Evolutionary conservation across 2,329 filamentous ascomycete species (phyloP).

Genomic region (Podosphaera xanthii): DNA sequence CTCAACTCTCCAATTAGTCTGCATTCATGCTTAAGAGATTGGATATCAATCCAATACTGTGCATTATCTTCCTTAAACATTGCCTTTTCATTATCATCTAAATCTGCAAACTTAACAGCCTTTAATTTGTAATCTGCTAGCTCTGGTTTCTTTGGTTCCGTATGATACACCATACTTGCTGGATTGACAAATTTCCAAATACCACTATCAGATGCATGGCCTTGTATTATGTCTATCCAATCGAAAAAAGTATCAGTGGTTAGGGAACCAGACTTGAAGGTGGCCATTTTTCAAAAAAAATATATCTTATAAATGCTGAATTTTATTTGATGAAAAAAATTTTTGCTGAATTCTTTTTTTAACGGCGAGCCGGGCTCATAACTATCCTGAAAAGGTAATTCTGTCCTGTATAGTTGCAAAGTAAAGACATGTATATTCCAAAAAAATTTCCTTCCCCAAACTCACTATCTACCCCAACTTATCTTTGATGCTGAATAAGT

Average conservation of each 20-base stretch:
- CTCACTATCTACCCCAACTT: no score
- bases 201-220: not conserved
- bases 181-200: not conserved
- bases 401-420: no score
- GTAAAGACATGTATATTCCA: no score
- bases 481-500: no score
- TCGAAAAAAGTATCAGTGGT: not conserved
- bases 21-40: not conserved
- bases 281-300: no score
- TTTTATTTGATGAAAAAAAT: not conserved
- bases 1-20: not conserved
- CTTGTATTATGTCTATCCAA: not conserved
- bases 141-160: not conserved
- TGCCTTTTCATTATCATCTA: conserved; percentile 1
- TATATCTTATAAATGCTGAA: not conserved
- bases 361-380: not conserved
- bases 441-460: no score
- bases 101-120: not conserved
- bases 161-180: not conserved
- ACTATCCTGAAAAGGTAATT: not conserved
- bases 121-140: not conserved
- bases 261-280: not conserved
- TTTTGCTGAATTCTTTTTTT: not conserved
- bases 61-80: not conserved
- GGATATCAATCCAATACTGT: not conserved